Evolutionary conservation across 768 basidiomycete genomes (phyloP).

Genomic region (Daedaleopsis nitida): DNA sequence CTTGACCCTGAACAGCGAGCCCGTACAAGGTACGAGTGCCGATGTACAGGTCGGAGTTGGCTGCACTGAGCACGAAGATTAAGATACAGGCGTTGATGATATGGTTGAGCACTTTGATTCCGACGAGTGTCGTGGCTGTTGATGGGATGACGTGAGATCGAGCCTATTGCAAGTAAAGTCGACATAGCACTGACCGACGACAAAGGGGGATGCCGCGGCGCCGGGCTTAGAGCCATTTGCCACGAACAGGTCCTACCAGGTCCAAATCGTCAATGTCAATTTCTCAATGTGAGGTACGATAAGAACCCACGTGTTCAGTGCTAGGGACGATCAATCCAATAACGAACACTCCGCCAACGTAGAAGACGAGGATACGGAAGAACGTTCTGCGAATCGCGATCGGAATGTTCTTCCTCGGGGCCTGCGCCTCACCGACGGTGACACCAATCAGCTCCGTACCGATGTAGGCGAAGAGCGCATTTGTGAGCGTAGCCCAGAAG

Average conservation of each 20-base stretch:
- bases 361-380: conserved; percentile 62
- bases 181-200: conserved; percentile 43
- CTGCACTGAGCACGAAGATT: conserved; percentile 61
- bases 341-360: conserved; percentile 70
- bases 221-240: conserved; percentile 42
- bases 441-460: conserved; percentile 81
- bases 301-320: conserved; percentile 43
- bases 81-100: conserved; percentile 67
- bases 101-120: conserved; percentile 60
- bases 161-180: not conserved
- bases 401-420: conserved; percentile 75
- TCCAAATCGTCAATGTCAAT: too few relatives aligned
- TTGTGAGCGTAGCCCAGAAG: conserved; percentile 72
- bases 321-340: conserved; percentile 73
- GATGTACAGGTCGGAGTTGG: conserved; percentile 66
- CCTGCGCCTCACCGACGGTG: conserved; percentile 58
- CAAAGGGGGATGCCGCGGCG: conserved; percentile 67
- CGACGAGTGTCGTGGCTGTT: conserved; percentile 45
- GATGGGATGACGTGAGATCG: not conserved
- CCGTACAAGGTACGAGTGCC: conserved; percentile 50
- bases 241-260: conserved; percentile 36
- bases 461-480: conserved; percentile 72
- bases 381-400: conserved; percentile 69
- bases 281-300: too few relatives aligned
- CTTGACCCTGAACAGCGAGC: conserved; percentile 48